phyloP scores from a whole-genome alignment of 73 alveolate genomes.

The Stentor roeselii region DNA sequence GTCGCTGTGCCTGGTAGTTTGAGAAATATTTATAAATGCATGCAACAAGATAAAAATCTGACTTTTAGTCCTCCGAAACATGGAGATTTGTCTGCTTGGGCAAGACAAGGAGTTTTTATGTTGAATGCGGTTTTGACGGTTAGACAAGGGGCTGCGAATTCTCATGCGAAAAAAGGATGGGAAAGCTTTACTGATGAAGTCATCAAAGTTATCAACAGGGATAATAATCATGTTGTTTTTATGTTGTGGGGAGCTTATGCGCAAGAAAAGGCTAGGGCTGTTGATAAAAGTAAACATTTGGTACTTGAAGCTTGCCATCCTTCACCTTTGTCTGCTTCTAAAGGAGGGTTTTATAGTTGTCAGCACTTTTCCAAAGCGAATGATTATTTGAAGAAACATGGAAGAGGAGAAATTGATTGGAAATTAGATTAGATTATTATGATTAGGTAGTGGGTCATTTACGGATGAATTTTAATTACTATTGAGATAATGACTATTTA shows the following conservation, averaged over 20 bases:
- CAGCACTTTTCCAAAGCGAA: constrained; percentile 70
- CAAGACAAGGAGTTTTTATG: constrained; percentile 88
- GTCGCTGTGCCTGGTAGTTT: constrained; percentile 86
- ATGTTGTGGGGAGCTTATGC: constrained; percentile 91
- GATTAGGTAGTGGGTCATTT: too few relatives aligned
- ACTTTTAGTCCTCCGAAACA: constrained; percentile 68
- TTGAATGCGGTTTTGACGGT: constrained; percentile 91
- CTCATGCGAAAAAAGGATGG: constrained; percentile 95
- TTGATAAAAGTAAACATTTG: constrained; percentile 63
- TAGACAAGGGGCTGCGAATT: constrained; percentile 68
- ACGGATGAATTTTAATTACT: neutral
- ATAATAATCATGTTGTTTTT: constrained; percentile 78
- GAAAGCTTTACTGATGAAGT: constrained; percentile 83
- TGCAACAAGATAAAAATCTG: constrained; percentile 67
- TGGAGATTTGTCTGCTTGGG: constrained; percentile 93
- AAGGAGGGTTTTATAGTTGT: constrained; percentile 65
- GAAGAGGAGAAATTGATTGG: constrained; percentile 74
- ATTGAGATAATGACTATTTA: too few relatives aligned
- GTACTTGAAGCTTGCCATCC: constrained; percentile 84
- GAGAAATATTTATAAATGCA: constrained; percentile 76
- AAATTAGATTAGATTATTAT: constrained; percentile 9
- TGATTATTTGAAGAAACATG: constrained; percentile 58
- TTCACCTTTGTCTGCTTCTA: constrained; percentile 82
- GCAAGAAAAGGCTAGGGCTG: constrained; percentile 59
- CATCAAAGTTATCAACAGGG: constrained; percentile 67